These are phyloP conservation scores for Pseudohyphozyma bogoriensis DNA, from an alignment of 768 basidiomycete genomes.

Conservation along the genomic window DNA sequence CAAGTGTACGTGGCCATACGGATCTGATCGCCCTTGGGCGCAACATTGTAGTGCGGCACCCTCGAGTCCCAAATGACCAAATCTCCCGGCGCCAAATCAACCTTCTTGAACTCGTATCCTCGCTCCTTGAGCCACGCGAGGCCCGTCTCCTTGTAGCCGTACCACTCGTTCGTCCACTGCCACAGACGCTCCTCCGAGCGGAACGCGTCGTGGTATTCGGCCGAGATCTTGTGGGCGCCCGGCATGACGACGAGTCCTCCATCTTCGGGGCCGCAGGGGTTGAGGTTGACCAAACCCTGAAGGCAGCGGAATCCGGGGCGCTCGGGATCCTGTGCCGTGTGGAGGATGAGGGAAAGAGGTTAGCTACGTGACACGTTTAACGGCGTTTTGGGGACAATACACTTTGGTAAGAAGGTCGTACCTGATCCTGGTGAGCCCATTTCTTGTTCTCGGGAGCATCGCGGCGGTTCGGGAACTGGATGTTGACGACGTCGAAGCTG, in stretches of 20 bases:
- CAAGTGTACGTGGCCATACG: slow-evolving; percentile 13
- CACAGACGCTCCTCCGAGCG: neutral
- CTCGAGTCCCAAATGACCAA: slow-evolving; percentile 34
- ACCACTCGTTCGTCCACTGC: neutral
- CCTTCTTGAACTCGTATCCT: slow-evolving; percentile 36
- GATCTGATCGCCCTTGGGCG: neutral
- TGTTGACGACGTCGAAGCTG: slow-evolving; percentile 13
- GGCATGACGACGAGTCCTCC: slow-evolving; percentile 41
- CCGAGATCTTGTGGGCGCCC: slow-evolving; percentile 25
- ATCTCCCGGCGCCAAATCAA: slow-evolving; percentile 34
- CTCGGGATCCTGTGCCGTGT: too few species aligned
- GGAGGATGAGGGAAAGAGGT: too few species aligned
- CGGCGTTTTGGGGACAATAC: slow-evolving; percentile 27
- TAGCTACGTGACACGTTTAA: slow-evolving; percentile 32
- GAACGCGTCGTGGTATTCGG: slow-evolving; percentile 23
- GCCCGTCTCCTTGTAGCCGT: slow-evolving; percentile 29
- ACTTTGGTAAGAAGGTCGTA: slow-evolving; percentile 26
- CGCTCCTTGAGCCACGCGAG: slow-evolving; percentile 34
- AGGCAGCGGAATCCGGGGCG: slow-evolving; percentile 19
- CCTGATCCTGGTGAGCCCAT: slow-evolving; percentile 32
- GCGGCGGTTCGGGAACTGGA: slow-evolving; percentile 5
- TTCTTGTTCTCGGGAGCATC: slow-evolving; percentile 3
- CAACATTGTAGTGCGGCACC: slow-evolving; percentile 14
- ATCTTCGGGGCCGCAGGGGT: slow-evolving; percentile 38
- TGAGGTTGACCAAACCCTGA: slow-evolving; percentile 27